Conservation (phyloP, 352 stramenopile species). For the Phytophthora citricola region DNA sequence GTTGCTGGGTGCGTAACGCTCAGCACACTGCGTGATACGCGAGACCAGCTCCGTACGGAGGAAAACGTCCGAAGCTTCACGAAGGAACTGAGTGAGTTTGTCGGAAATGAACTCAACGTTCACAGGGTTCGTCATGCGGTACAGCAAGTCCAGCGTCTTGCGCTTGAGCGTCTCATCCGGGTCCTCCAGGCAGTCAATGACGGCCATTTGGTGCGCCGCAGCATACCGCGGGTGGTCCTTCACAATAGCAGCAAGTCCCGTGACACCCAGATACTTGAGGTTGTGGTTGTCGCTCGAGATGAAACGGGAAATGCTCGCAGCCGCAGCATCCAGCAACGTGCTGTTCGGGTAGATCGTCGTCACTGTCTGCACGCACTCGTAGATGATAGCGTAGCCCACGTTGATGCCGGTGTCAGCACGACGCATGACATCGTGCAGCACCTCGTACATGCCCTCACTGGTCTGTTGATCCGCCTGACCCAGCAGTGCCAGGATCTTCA, state of each 20-base stretch:
- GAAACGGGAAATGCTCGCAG: constrained; percentile 94
- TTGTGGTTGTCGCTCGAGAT: constrained; percentile 97
- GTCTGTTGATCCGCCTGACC: constrained; percentile 94
- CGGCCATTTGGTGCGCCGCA: constrained; percentile 98
- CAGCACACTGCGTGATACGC: constrained; percentile 97
- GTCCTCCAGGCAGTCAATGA: constrained; percentile 99
- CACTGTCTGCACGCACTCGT: constrained; percentile 99
- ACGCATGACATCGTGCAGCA: constrained; percentile 98
- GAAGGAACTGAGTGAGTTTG: constrained; percentile 97
- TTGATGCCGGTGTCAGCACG: constrained; percentile 99
- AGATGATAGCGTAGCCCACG: constrained; percentile 99
- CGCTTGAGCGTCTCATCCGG: constrained; percentile 99
- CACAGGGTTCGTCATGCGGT: constrained; percentile 99
- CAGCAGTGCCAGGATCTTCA: constrained; percentile 97
- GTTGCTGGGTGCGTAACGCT: constrained; percentile 97
- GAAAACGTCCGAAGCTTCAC: constrained; percentile 97
- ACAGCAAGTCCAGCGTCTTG: constrained; percentile 97
- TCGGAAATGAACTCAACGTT: constrained; percentile 99
- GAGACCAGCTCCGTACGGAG: constrained; percentile 97
- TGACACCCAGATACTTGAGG: constrained; percentile 99
- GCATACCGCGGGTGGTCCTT: constrained; percentile 96
- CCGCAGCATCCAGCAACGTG: constrained; percentile 95
- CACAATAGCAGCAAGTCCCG: constrained; percentile 98
- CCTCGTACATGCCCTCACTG: constrained; percentile 99
- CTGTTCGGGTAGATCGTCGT: constrained; percentile 99